Evolutionary conservation across 2,329 filamentous ascomycete species (phyloP), one percentile per base, ranked within the genome.

Genomic region (Calonectria fujianensis): DNA sequence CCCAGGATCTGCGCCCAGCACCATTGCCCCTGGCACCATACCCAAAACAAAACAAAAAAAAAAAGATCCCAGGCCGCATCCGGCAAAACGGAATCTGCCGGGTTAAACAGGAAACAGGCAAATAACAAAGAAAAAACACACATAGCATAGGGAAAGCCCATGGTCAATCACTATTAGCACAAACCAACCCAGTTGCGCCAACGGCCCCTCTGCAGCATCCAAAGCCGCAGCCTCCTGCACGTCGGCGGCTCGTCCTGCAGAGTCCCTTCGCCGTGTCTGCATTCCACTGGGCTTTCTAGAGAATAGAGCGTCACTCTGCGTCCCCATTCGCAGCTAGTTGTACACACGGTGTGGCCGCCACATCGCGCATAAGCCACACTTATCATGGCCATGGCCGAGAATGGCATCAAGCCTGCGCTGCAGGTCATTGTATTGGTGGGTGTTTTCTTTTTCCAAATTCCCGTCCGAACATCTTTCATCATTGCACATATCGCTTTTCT

Each of bases 341-440:
- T 14, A 59, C 50, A 74, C 67, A 61, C 69, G 11, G 68, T 71
- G 72, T 74, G 59, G 68, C 67, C 35, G 45, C 52, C 7, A 41
- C 41, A 24, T 51, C 45, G n/a, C n/a, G 29, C 61, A 7, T 31
- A 50, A 73, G 64, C 71, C 59, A 59, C 66, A 66, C 31, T 61
- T 50, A 32, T 61, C 51, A 57, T 27, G 24, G 64, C 65, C 64
- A 82, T 80, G 73, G 80, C 79, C 81, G 79, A 78, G 61, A 77
- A 81, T 57, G 73, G 80, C 59, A 73, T 77, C 66, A 76, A 83
- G 72, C 89, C 91, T 83, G 91, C 91, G 51, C 86, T 95, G 85
- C 93, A 95, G 85, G 92, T 95, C 61, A 94, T 95, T 85, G 89
- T 95, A 74, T 85, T 95, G 87, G 94, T 95, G 87, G 88, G 93